Base-by-base conservation (phyloP, 768 basidiomycete species). In the Rhodotorula diobovata region DNA sequence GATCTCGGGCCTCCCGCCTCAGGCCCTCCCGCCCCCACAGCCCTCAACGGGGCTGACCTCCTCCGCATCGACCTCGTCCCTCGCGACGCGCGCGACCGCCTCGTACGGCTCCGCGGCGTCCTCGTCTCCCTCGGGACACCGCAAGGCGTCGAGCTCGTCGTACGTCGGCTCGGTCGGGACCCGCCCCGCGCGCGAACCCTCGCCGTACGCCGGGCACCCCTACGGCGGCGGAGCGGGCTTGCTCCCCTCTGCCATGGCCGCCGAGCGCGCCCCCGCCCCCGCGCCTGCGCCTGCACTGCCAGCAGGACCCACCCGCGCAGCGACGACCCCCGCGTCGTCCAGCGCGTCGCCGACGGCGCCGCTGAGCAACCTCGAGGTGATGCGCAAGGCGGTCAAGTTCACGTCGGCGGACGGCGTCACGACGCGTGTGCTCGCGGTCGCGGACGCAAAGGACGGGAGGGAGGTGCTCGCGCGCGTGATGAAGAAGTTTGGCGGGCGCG, bases 391-490 rank as follows among this genome's bases (percentile, higher is more conserved):
- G 32, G 88, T 99, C 77, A 97, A 93, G 79, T 96, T 99, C 79
- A 83, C 93, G 53, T 88, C 88, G 4, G 93, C 93, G 20, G 92
- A 91, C 76, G 88, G 89, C 6, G 85, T 87, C 10, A 79, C 78
- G 61, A 57, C 41, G 0, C n/a, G 70, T 2, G 66, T 89, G 1
- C 87, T 98, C 70, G 88, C 94, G 78, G 88, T 93, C 23, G 75
- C 71, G 39, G 87, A 90, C 37, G 93, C 90, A 77, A 84, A 83
- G 3, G 88, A 88, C 37, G 93, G 93, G 16, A 84, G 89, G 5
- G 93, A 98, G 77, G 86, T 97, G 5, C 84, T 98, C 61, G 90
- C 91, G 74, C 88, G 89, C 75, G 93, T 90, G 2, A 82, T 99
- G 72, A 90, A 87, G 79, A 99, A 99, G 81, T 90, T 95, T 75